These are phyloP conservation scores for Neurospora tetraspora DNA, from an alignment of 495 filamentous ascomycete genomes.

Conservation along the genomic window DNA sequence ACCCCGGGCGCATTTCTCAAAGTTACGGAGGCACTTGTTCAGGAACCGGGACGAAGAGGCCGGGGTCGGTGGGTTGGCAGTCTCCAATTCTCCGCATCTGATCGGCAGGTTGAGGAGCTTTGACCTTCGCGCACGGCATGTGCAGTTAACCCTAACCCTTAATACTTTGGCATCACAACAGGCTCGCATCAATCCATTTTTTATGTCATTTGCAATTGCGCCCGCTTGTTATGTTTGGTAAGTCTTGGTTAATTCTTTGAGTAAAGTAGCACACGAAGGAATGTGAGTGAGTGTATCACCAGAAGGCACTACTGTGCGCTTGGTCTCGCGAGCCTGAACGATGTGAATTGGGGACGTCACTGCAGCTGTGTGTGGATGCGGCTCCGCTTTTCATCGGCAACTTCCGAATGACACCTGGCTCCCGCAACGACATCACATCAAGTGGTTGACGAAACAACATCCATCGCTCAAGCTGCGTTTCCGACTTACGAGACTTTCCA, in stretches of 20 bases:
- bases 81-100: background rate
- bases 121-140: background rate
- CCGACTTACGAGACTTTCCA: background rate
- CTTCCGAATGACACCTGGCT: background rate
- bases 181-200: no score
- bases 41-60: background rate
- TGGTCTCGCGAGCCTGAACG: no score
- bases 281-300: no score
- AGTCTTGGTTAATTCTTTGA: no score
- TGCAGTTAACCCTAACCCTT: no score
- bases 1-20: conserved; percentile 4
- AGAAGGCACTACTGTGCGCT: no score
- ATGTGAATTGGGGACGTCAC: background rate
- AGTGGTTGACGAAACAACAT: background rate
- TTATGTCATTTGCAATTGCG: no score
- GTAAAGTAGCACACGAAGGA: no score
- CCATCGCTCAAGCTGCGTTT: background rate
- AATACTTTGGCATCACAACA: no score
- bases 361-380: background rate
- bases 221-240: no score
- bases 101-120: background rate
- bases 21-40: background rate
- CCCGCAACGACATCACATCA: background rate
- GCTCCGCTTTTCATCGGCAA: background rate
- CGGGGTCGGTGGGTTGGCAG: background rate